Evolutionary conservation across 768 basidiomycete genomes (phyloP), one percentile per base, ranked within the genome.

Genomic region (Suillus weaverae): DNA sequence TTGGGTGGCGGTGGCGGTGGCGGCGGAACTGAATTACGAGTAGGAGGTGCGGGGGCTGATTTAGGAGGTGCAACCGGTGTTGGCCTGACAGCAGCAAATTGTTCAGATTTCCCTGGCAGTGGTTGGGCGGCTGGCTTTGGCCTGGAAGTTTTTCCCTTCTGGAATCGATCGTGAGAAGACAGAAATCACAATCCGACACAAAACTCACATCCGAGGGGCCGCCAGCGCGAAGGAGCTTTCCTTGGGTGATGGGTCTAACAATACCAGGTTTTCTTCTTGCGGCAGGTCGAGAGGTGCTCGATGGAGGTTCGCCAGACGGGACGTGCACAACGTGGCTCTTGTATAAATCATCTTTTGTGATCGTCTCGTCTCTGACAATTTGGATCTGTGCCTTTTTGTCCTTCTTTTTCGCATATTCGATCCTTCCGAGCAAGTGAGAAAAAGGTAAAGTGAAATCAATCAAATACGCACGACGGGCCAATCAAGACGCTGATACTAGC

Each of bases 341-440:
- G 80, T 99, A 99, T 11, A 85, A 71, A 72, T 95, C 97, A 65
- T 91, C 89, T 63, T 86, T 86, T 13, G 74, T 79, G 22, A 97
- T 80, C 9, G 89, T 87, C 77, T 99, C 96, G 73, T 98, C 95
- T 81, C 92, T 97, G 71, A 89, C 76, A 67, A 94, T 90, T 75
- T 90, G 91, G 77, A 99, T 94, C 61, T 86, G 83, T 5, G 90
- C 88, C 72, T 88, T 88, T 80, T 99, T 99, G 68, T 96, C 96
- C 79, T 95, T 99, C 85, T 99, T 99, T 84, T 99, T 99, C 48
- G 84, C 83, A 75, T 98, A 99, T 63, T 92, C 87, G 65, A 98
- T 79, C 9, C 93, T 98, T 36, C 22, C 32, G 35, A n/a, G 51
- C 18, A n/a, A 30, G 54, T 75, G 26, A 77, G 65, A 60, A 41